Evolutionary conservation across 768 basidiomycete genomes (phyloP).

Genomic region (Polyporus arcularius): DNA sequence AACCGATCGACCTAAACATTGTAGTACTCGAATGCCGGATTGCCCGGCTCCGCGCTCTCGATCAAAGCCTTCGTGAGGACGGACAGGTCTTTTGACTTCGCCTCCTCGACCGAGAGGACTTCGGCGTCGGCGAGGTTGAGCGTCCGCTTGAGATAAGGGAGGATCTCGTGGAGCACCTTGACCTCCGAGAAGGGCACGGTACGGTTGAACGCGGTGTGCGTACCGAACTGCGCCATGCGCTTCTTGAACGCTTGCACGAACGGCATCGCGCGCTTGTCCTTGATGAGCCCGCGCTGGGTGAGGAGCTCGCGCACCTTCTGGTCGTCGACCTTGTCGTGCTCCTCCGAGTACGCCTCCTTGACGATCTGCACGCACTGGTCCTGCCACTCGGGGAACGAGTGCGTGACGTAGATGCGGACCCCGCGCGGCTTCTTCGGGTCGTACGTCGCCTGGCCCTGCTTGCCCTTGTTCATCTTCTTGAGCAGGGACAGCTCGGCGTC

Average conservation of each 20-base stretch:
- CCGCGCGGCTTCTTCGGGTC: conserved; percentile 86
- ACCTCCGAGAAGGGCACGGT: conserved; percentile 82
- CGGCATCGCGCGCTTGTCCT: conserved; percentile 96
- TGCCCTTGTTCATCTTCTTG: conserved; percentile 80
- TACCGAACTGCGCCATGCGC: conserved; percentile 78
- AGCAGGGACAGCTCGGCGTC: conserved; percentile 80
- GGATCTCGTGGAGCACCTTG: conserved; percentile 65
- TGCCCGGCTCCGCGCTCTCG: conserved; percentile 86
- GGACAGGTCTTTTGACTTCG: conserved; percentile 50
- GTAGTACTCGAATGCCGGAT: conserved; percentile 84
- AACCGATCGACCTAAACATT: conserved; percentile 48
- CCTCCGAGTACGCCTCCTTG: conserved; percentile 62
- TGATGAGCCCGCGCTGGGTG: conserved; percentile 75
- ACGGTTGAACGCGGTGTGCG: conserved; percentile 78
- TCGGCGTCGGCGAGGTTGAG: conserved; percentile 72
- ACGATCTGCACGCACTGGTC: conserved; percentile 76
- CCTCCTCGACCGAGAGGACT: conserved; percentile 70
- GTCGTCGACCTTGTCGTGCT: conserved; percentile 76
- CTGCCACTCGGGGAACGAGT: conserved; percentile 93
- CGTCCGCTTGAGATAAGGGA: conserved; percentile 81
- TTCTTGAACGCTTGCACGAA: conserved; percentile 94
- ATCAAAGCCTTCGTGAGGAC: conserved; percentile 72
- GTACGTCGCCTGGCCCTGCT: conserved; percentile 58
- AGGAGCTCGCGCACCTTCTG: conserved; percentile 70
- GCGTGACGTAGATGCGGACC: conserved; percentile 89